Evolutionary conservation across 1,139 yeast species (phyloP), one percentile per base, ranked within the genome.

Genomic region (Saccharomycopsis crataegensis): DNA sequence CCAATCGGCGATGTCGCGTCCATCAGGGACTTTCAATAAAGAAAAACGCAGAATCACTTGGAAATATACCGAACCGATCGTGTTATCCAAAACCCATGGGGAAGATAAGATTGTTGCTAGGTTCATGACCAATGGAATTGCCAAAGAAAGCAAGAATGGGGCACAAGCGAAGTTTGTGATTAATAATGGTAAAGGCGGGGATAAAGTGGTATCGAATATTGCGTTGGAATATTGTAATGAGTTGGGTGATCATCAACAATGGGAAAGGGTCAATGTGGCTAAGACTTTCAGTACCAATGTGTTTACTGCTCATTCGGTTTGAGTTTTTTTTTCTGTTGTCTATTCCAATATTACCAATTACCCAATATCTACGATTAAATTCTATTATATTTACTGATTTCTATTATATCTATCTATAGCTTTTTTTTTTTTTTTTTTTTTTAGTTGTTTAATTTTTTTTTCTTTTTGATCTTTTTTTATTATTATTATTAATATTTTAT

Each of bases 21-120:
- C 98, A 3, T 83, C 86, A 55, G 98, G 96, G 51, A 79, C 94
- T 1, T 89, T 89, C 73, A 88, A 84, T 68, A 83, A 80, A 65
- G 96, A 88, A 49, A 83, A 81, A 64, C 86, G 82, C 62, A 80
- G 96, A 68, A 83, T 91, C 55, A 85, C 93, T 0, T 90, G 97
- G 96, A 79, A 86, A 65, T 82, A 79, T 64, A 68, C 70, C 38
- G 70, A 72, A 40, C 80, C 85, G 3, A 62, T 85, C 33, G 65
- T 63, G 7, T 73, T 82, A 55, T 63, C 67, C 33, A 59, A 67
- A 12, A 60, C 66, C 14, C 64, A 66, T 40, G 63, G 67, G 4
- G 88, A 82, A 61, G 82, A 81, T 61, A 78, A 83, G 62, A 70
- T 85, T 49, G 80, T 85, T 62, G 91, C 89, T 2, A 77, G 93